A percentile compares a stretch with the other conserved stretches of the same genome.
Conservation (phyloP, 2,329 filamentous ascomycete species). For the Xylaria sp. region DNA sequence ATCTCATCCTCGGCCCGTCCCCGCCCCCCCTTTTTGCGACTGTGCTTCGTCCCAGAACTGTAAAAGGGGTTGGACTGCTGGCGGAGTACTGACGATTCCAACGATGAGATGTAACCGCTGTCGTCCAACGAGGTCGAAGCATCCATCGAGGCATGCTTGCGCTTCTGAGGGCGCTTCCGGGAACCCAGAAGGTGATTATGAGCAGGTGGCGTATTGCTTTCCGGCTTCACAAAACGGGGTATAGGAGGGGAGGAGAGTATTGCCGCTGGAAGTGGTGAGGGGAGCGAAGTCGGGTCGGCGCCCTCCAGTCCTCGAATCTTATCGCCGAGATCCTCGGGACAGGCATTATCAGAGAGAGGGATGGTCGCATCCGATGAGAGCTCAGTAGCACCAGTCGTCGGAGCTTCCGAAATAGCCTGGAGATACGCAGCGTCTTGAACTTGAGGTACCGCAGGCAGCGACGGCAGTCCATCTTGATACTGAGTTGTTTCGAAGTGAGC, state of each 20-base stretch:
- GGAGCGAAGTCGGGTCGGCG: slow-evolving; percentile 63
- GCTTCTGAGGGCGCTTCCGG: slow-evolving; percentile 74
- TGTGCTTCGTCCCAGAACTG: slow-evolving; percentile 83
- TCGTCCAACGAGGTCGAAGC: slow-evolving; percentile 61
- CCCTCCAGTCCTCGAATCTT: slow-evolving; percentile 55
- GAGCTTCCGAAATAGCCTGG: slow-evolving; percentile 53
- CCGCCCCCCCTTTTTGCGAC: slow-evolving; percentile 83
- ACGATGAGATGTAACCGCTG: slow-evolving; percentile 95
- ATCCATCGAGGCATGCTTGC: slow-evolving; percentile 81
- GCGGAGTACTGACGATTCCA: slow-evolving; percentile 88
- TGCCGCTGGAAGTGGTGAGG: slow-evolving; percentile 74
- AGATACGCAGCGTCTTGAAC: slow-evolving; percentile 46
- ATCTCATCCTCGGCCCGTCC: slow-evolving; percentile 97
- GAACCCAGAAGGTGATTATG: slow-evolving; percentile 74
- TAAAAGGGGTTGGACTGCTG: slow-evolving; percentile 71
- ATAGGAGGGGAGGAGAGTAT: slow-evolving; percentile 95
- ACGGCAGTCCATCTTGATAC: slow-evolving; percentile 57
- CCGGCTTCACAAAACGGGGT: slow-evolving; percentile 65
- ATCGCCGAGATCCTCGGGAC: slow-evolving; percentile 62
- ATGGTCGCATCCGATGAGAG: slow-evolving; percentile 82
- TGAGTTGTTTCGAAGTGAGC: slow-evolving; percentile 54
- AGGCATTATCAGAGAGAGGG: slow-evolving; percentile 73
- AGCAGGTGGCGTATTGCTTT: slow-evolving; percentile 79
- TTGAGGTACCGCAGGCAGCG: slow-evolving; percentile 56
- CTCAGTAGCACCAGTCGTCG: slow-evolving; percentile 58